Conservation (phyloP, 2,329 filamentous ascomycete genomes). For the Cercospora nicotianae region DNA sequence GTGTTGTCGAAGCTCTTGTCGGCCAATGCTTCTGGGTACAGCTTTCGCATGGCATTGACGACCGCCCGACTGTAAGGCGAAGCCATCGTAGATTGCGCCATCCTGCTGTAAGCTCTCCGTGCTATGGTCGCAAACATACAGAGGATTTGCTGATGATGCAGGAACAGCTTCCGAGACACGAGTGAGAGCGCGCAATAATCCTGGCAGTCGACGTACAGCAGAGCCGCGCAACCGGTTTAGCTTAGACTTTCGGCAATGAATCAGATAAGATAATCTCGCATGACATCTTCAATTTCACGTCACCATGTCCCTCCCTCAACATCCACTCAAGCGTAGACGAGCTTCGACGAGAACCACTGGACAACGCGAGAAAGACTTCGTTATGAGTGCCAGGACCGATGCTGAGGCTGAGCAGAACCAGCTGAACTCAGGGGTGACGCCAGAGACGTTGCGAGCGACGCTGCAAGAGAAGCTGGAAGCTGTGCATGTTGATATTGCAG, state of each 20-base stretch:
- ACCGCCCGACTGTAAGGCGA: constrained; percentile 68
- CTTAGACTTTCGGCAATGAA: constrained; percentile 1
- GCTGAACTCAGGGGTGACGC: constrained; percentile 61
- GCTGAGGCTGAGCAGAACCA: constrained; percentile 53
- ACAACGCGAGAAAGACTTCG: constrained; percentile 11
- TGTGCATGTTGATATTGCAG: constrained; percentile 79
- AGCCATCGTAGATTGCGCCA: constrained; percentile 43
- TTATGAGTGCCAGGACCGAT: constrained; percentile 49
- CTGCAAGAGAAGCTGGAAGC: constrained; percentile 71
- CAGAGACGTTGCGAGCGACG: constrained; percentile 67
- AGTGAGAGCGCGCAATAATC: background rate
- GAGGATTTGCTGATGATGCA: background rate
- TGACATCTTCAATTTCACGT: constrained; percentile 5
- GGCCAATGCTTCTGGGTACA: constrained; percentile 89
- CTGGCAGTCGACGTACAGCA: background rate
- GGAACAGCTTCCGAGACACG: background rate
- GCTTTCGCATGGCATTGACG: constrained; percentile 72
- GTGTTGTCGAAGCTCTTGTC: constrained; percentile 96
- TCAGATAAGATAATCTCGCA: constrained; percentile 12
- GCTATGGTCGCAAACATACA: constrained; percentile 19
- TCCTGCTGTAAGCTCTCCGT: constrained; percentile 35
- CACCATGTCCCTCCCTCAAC: constrained; percentile 1
- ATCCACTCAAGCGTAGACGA: constrained; percentile 4
- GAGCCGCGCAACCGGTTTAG: background rate
- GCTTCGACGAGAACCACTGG: constrained; percentile 6